These are phyloP conservation scores for Nannochloropsis oceanica DNA, from an alignment of 108 stramenopile genomes.

Conservation along the genomic window DNA sequence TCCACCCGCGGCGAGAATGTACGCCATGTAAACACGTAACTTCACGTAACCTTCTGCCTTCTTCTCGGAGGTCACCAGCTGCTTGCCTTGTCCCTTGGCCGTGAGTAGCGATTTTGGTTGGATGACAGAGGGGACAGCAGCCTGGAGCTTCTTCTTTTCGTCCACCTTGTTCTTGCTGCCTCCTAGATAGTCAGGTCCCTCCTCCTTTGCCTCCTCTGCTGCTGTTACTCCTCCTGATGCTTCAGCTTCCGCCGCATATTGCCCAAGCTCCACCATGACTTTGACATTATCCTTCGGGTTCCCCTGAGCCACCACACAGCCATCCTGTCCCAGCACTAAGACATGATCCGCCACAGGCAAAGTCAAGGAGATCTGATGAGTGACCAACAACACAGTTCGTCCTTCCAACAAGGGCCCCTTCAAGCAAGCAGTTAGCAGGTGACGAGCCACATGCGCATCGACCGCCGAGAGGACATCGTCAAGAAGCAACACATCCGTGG, in stretches of 20 bases:
- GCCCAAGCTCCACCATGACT: not conserved
- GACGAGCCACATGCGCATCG: conserved; percentile 28
- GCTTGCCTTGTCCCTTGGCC: not conserved
- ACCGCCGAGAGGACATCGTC: conserved; percentile 41
- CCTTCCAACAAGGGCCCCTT: conserved; percentile 1
- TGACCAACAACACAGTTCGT: conserved; percentile 29
- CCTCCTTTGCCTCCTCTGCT: not conserved
- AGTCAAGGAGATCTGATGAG: conserved; percentile 15
- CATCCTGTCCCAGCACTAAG: not conserved
- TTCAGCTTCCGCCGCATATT: not conserved
- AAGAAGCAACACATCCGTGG: conserved; percentile 8
- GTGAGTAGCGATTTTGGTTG: not conserved
- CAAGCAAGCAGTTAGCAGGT: conserved; percentile 26
- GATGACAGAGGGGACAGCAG: not conserved
- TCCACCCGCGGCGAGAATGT: not conserved
- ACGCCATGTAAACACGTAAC: not conserved
- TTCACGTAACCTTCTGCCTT: not conserved
- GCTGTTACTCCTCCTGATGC: not conserved
- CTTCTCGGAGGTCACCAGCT: not conserved
- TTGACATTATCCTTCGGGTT: not conserved
- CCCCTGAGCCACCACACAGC: not conserved
- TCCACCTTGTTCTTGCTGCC: not conserved
- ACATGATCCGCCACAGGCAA: not conserved
- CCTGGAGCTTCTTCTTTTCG: no score
- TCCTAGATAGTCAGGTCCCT: not conserved